Evolutionary conservation across 2,329 filamentous ascomycete species (phyloP), one percentile per base, ranked within the genome.

Genomic region (Beauveria scarabaeidicola): DNA sequence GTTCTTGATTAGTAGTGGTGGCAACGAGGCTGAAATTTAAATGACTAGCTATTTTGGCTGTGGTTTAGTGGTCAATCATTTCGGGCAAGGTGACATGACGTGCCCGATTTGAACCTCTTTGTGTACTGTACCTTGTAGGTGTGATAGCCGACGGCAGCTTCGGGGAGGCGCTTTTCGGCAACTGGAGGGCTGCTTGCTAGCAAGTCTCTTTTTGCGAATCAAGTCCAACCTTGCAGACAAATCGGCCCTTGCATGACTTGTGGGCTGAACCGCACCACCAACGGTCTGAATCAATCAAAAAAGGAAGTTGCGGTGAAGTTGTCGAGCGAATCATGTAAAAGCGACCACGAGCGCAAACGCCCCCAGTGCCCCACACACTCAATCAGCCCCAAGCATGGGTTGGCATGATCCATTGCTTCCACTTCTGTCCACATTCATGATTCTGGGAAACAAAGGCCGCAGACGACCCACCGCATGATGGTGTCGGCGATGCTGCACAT

Each of bases 401-500:
- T 57, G 32, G 32, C 32, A 36, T 36, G 32, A 36, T 50, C 44
- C 46, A 51, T 32, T 51, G 36, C 55, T 50, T 51, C 46, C n/a
- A 41, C 40, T 17, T 15, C 13, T 23, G n/a, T 43, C 36, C 55
- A 58, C 55, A 38, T 58, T 56, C 40, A 40, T 4, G 10, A 3
- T 3, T 50, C 29, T 23, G 10, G 25, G 17, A 38, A 25, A 50
- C 40, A 58, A 50, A 23, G 46, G 17, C 36, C 25, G 47, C 55
- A 58, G 38, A 10, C 21, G 54, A n/a, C 47, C 55, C 55, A 32
- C 55, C 44, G 41, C 21, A 40, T 17, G 47, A 52, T 23, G 44
- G 53, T 23, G 53, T 36, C 43, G 53, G 27, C 21, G n/a, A 58
- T 58, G 47, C 55, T 44, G 55, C 55, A 58, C 55, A 58, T 58